Evolutionary conservation across 805 yeast genomes (phyloP).

Genomic region (Barnettozyma californica): DNA sequence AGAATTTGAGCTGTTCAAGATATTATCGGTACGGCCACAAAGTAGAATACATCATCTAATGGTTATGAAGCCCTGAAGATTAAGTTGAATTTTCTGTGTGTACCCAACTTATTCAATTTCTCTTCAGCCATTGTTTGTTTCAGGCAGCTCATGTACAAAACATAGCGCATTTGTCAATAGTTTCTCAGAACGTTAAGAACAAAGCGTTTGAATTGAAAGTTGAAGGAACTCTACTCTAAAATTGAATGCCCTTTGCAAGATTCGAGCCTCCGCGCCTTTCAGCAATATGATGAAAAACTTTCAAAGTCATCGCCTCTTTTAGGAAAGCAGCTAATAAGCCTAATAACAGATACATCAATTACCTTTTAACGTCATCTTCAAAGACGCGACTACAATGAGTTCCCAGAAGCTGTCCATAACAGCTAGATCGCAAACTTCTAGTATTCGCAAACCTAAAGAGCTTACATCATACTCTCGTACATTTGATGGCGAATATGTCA

Average conservation of each 20-base stretch:
- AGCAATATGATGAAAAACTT: background rate
- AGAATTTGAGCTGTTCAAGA: background rate
- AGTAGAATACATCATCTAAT: background rate
- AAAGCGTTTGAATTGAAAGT: too few species aligned
- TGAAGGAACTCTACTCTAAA: too few species aligned
- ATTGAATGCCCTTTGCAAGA: background rate
- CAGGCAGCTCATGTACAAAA: too few species aligned
- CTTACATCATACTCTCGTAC: slow-evolving; percentile 61
- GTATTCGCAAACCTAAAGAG: slow-evolving; percentile 84
- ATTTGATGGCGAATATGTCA: slow-evolving; percentile 44
- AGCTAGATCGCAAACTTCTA: slow-evolving; percentile 51
- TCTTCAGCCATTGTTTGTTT: too few species aligned
- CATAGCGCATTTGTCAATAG: too few species aligned
- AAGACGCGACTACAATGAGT: background rate
- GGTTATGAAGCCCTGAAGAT: background rate
- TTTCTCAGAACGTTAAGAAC: too few species aligned
- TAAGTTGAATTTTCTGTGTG: too few species aligned
- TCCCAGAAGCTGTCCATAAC: slow-evolving; percentile 25
- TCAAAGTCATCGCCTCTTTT: background rate
- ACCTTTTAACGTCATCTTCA: background rate
- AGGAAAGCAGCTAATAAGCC: background rate
- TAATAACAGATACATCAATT: background rate
- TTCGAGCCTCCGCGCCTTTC: background rate
- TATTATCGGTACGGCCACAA: background rate
- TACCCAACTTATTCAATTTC: too few species aligned